These are phyloP conservation scores for Serendipita sp. DNA, from an alignment of 768 basidiomycete species.

Conservation along the genomic window DNA sequence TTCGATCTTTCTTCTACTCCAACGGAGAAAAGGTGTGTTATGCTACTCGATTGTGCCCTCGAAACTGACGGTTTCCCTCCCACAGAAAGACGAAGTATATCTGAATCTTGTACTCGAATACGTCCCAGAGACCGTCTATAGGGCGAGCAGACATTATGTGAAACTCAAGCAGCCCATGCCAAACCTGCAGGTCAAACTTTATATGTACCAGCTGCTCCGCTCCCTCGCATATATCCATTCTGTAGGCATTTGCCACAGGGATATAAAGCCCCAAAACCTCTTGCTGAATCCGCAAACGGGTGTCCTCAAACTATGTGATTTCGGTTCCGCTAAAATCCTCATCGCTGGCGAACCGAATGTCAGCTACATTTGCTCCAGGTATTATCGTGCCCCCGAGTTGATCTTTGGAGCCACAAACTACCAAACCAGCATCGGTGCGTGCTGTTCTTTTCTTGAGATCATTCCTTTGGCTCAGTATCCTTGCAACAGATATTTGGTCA, in stretches of 20 bases:
- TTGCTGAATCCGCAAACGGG: conserved; percentile 94
- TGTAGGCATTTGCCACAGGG: conserved; percentile 97
- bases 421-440: conserved; percentile 93
- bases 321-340: conserved; percentile 96
- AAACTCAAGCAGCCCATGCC: conserved; percentile 99
- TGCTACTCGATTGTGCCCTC: not conserved
- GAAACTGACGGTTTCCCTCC: conserved; percentile 8
- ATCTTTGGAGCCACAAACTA: conserved; percentile 99
- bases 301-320: conserved; percentile 94
- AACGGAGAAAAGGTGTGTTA: conserved; percentile 89
- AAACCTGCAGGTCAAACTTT: conserved; percentile 97
- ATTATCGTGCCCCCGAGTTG: conserved; percentile 97
- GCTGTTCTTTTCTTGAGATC: not conserved
- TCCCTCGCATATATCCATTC: conserved; percentile 99
- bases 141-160: conserved; percentile 94
- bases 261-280: conserved; percentile 99
- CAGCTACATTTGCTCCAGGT: conserved; percentile 98
- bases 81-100: conserved; percentile 97
- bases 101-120: conserved; percentile 98
- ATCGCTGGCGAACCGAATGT: conserved; percentile 98
- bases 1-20: conserved; percentile 97
- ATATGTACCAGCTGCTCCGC: conserved; percentile 98
- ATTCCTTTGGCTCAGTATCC: not conserved
- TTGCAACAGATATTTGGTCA: conserved; percentile 80
- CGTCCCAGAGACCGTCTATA: conserved; percentile 98